Evolutionary conservation across 768 basidiomycete species (phyloP), one percentile per base, ranked within the genome.

Genomic region (Rossbeevera mucosa): DNA sequence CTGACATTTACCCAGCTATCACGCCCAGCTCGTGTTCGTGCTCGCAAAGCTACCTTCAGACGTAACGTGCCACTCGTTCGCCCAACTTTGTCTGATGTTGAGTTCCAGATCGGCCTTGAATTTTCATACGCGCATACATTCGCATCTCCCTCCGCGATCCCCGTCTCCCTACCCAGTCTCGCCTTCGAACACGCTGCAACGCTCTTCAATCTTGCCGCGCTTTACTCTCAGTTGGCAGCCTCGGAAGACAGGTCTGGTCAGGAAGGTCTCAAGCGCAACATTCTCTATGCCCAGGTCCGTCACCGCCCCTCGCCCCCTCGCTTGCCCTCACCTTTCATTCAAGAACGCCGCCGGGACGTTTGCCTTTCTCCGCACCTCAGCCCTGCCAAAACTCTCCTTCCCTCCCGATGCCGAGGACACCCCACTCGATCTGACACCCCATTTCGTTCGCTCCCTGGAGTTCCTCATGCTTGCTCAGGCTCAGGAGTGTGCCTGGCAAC

Each of bases 401-500:
- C 65, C 78, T 0, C 69, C 74, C 7, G 75, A 79, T 18, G 73
- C 74, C 40, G 81, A 84, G 31, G 75, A 81, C n/a, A 62, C 66
- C 2, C 82, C 86, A 0, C 59, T 75, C 14, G 95, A 97, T 65
- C 76, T 96, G 24, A 78, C 85, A 0, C 69, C 72, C 22, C 63
- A 79, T 0, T 85, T 87, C 59, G 61, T 90, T 21, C 75, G 73
- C 44, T 76, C 81, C 24, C 64, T 96, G 40, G 82, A 90, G 63
- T 80, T 71, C 57, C 77, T 97, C 50, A 86, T 92, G 82, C 77
- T 94, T 5, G 93, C 93, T 0, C 92, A 97, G 68, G 94, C 94
- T 1, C 95, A 98, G 59, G 96, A 99, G 71, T 95, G 91, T 64
- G 91, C 85, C 38, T 98, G 94, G 94, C 94, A 95, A 65, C 80